These are phyloP conservation scores for Plectosphaerella sp. DNA, from an alignment of 2,329 filamentous ascomycete genomes.

Conservation along the genomic window DNA sequence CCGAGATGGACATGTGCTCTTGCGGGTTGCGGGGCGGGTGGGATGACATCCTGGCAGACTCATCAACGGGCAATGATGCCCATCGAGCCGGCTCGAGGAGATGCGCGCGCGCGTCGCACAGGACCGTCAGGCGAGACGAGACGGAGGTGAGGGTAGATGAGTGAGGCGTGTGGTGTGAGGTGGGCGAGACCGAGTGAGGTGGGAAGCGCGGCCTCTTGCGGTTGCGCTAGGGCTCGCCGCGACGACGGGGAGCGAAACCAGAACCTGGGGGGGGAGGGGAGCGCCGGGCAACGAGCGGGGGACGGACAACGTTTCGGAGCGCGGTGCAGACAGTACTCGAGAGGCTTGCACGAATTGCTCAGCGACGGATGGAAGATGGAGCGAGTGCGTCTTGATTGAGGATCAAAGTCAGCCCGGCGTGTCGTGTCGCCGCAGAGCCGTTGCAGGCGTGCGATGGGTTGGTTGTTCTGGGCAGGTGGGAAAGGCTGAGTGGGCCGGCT, in stretches of 20 bases:
- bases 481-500: no score
- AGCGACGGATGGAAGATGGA: background rate
- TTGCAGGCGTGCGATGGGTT: no score
- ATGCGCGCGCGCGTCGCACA: background rate
- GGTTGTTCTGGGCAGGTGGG: no score
- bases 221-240: no score
- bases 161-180: no score
- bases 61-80: background rate
- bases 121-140: background rate
- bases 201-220: no score
- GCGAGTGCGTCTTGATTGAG: background rate
- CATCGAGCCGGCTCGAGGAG: background rate
- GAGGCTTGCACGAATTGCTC: background rate
- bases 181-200: no score
- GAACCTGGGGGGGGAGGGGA: slow-evolving; percentile 1
- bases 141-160: background rate
- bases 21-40: background rate
- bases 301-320: background rate
- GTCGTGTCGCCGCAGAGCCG: no score
- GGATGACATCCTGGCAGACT: background rate
- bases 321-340: no score
- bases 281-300: background rate
- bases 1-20: background rate
- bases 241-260: no score
- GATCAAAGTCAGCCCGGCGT: no score